Percentiles rank a stretch among this genome's conserved stretches.
Conservation (phyloP, 352 stramenopile species). For the Phytophthora podocarpi region DNA sequence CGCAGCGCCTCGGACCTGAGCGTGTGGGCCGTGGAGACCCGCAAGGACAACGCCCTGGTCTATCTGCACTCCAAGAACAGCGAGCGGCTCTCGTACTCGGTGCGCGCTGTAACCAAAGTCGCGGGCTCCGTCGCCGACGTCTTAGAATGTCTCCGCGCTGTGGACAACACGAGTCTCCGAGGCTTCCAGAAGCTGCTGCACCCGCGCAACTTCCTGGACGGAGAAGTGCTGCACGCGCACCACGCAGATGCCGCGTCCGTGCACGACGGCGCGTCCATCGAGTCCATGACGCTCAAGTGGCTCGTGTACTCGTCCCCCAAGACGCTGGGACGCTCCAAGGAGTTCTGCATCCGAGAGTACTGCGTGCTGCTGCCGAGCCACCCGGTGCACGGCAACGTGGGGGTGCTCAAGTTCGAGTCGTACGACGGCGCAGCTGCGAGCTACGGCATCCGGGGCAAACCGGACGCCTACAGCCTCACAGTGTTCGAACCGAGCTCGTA, state of each 20-base stretch:
- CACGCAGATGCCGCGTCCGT: slow-evolving; percentile 15
- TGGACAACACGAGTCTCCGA: slow-evolving; percentile 60
- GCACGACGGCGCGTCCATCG: slow-evolving; percentile 28
- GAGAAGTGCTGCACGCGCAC: slow-evolving; percentile 79
- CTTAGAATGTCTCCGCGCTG: slow-evolving; percentile 78
- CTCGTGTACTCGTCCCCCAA: slow-evolving; percentile 78
- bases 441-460: slow-evolving; percentile 73
- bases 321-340: slow-evolving; percentile 78
- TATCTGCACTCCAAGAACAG: slow-evolving; percentile 88
- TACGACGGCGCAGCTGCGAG: slow-evolving; percentile 80
- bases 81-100: slow-evolving; percentile 73
- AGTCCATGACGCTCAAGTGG: slow-evolving; percentile 88
- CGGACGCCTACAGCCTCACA: slow-evolving; percentile 80
- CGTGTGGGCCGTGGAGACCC: slow-evolving; percentile 76
- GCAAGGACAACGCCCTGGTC: slow-evolving; percentile 67
- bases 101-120: slow-evolving; percentile 74
- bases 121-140: slow-evolving; percentile 69
- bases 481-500: slow-evolving; percentile 78
- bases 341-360: slow-evolving; percentile 86
- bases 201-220: slow-evolving; percentile 75
- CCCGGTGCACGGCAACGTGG: slow-evolving; percentile 61
- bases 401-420: slow-evolving; percentile 78
- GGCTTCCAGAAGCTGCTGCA: slow-evolving; percentile 81
- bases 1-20: slow-evolving; percentile 69
- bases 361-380: slow-evolving; percentile 66